Base-by-base conservation (phyloP, 768 basidiomycete species). In the Clitopilus hobsonii region DNA sequence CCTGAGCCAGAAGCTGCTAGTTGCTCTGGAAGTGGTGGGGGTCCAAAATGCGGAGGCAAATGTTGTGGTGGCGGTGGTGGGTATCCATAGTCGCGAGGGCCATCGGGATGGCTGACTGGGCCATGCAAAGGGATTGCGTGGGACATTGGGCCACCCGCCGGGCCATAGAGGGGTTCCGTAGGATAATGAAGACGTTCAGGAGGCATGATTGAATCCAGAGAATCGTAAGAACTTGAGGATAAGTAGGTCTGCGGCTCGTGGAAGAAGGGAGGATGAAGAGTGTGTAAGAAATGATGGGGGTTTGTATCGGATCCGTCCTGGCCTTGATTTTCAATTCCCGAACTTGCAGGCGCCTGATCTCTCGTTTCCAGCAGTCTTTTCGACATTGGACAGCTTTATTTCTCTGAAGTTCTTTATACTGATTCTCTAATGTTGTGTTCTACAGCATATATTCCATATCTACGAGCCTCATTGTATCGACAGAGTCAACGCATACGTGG, bases 41-140 rank as follows among this genome's bases (percentile, higher is more conserved):
- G n/a, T n/a, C n/a, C n/a, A n/a, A n/a, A n/a, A n/a, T n/a, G 72
- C 56, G 65, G 67, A 49, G 66, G 70, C 59, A 67, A 74, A 63
- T 66, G 73, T 67, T 66, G 72, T 18, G n/a, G 41, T 62, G 71
- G 71, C 61, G 69, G 68, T 61, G 57, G 73, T 65, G 69, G 71
- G 71, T 69, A 76, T 61, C 67, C 62, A 64, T 69, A 77, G 49
- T 72, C 71, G 53, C 70, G 74, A 50, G 74, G 75, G 49, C 71
- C 72, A 51, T 76, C 71, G 27, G 74, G 75, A 56, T 73, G 73
- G 56, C 71, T 73, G 55, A 73, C 74, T 56, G 72, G 74, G 52
- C 71, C 76, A 54, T 68, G 71, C 50, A 69, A 74, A 52, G 71
- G 77, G 56, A 75, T 75, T 56, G 71, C 71, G 62, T 74, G 74